A percentile compares a stretch with the other conserved stretches of the same genome.
Evolutionary conservation across 176 grass and related monocot genomes (phyloP).

Genomic region (Triticum turgidum): DNA sequence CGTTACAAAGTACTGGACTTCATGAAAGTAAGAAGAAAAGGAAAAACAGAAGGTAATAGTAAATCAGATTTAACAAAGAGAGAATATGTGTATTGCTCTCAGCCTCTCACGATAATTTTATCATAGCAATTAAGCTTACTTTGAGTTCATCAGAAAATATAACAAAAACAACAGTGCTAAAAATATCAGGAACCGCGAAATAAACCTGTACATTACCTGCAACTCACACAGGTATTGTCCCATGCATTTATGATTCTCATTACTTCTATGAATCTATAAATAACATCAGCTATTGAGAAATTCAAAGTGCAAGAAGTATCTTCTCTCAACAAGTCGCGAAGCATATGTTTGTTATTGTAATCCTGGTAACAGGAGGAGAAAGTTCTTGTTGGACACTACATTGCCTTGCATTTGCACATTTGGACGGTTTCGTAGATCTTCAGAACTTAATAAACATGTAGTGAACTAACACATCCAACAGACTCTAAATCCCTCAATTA

Average conservation of each 20-base stretch:
- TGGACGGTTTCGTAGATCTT: neutral
- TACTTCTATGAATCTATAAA: slow-evolving; percentile 1
- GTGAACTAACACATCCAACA: neutral
- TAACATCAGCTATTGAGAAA: neutral
- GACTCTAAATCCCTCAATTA: neutral
- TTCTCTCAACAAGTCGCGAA: neutral
- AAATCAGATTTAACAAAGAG: slow-evolving; percentile 13
- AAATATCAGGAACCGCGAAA: neutral
- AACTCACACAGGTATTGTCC: neutral
- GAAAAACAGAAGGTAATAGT: neutral
- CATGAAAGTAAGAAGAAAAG: slow-evolving; percentile 6
- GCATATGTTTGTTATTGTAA: neutral
- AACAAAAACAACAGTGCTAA: neutral
- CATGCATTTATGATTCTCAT: neutral
- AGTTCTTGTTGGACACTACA: neutral
- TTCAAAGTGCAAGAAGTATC: slow-evolving; percentile 4
- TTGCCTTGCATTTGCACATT: neutral
- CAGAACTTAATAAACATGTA: neutral
- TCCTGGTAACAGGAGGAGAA: neutral
- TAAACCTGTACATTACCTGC: neutral
- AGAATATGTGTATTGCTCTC: neutral
- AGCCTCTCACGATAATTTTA: neutral
- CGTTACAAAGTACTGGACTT: slow-evolving; percentile 9
- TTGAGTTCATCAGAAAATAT: slow-evolving; percentile 1
- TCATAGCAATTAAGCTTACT: neutral